phyloP scores from a whole-genome alignment of 805 yeast genomes.

The Candida peoriensis region DNA sequence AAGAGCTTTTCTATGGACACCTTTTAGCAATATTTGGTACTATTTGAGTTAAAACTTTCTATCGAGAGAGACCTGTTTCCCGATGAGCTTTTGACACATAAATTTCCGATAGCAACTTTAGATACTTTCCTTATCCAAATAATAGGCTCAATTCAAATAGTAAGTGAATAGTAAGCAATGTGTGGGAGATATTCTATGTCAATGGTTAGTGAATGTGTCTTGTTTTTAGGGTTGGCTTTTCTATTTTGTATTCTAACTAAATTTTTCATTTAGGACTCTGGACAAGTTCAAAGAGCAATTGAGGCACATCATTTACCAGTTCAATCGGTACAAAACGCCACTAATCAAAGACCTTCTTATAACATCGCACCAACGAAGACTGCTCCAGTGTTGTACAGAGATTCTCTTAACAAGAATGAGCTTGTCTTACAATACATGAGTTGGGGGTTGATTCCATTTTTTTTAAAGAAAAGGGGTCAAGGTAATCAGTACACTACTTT shows the following conservation, averaged over 20 bases:
- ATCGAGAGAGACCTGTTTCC: too few species aligned
- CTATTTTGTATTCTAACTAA: background rate
- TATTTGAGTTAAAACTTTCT: too few species aligned
- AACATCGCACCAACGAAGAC: conserved; percentile 59
- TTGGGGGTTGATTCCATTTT: conserved; percentile 76
- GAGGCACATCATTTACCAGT: conserved; percentile 6
- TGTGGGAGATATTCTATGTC: conserved; percentile 59
- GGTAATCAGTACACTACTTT: conserved; percentile 45
- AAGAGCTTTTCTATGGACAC: too few species aligned
- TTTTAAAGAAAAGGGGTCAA: conserved; percentile 42
- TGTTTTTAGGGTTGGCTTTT: too few species aligned
- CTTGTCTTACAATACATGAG: conserved; percentile 49
- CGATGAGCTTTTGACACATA: too few species aligned
- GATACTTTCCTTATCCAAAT: too few species aligned
- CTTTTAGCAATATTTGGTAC: too few species aligned
- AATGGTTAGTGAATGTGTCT: conserved; percentile 27
- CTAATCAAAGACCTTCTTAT: conserved; percentile 34
- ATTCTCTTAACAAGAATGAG: conserved; percentile 7
- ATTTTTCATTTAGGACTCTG: conserved; percentile 12
- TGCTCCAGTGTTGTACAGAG: conserved; percentile 35
- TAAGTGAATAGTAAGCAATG: conserved; percentile 41
- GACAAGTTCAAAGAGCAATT: conserved; percentile 10
- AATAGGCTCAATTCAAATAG: too few species aligned
- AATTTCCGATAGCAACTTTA: too few species aligned
- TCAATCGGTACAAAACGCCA: conserved; percentile 10